Evolutionary conservation across 2,329 filamentous ascomycete species (phyloP).

Genomic region (Botrytis pseudocinerea): DNA sequence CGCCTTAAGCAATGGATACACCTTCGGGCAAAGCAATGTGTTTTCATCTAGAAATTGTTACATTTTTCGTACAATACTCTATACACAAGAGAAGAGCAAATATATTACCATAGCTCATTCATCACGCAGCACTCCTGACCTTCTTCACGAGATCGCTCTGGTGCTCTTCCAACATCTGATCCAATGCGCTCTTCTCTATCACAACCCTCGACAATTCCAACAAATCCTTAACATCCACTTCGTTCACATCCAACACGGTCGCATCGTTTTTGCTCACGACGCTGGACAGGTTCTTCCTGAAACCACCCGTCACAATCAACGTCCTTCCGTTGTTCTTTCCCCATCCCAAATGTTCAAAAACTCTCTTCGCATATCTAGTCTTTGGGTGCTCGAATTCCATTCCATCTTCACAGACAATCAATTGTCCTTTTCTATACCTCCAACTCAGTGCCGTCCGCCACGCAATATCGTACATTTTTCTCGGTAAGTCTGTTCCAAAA

Average conservation of each 20-base stretch:
- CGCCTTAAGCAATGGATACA: neutral
- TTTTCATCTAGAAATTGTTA: conserved; percentile 17
- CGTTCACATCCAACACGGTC: conserved; percentile 65
- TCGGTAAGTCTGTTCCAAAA: conserved; percentile 79
- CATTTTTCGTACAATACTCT: conserved; percentile 18
- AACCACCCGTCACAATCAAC: conserved; percentile 68
- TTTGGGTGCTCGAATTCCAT: conserved; percentile 60
- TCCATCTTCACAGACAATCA: conserved; percentile 79
- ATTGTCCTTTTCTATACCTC: conserved; percentile 81
- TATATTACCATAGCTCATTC: conserved; percentile 18
- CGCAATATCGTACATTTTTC: conserved; percentile 92
- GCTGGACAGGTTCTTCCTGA: conserved; percentile 62
- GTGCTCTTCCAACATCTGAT: conserved; percentile 71
- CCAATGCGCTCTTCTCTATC: conserved; percentile 79
- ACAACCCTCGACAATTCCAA: conserved; percentile 82
- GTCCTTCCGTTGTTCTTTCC: conserved; percentile 64
- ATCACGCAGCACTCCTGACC: conserved; percentile 33
- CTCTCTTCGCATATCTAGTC: conserved; percentile 62
- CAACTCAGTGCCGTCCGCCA: conserved; percentile 94
- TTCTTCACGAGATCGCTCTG: conserved; percentile 59
- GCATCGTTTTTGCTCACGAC: conserved; percentile 66
- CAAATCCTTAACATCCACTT: conserved; percentile 95
- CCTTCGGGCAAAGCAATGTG: neutral
- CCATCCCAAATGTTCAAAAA: conserved; percentile 72
- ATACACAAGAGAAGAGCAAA: conserved; percentile 17